These are phyloP conservation scores for Hypoxylon rubiginosum DNA, from an alignment of 2,329 filamentous ascomycete species.

Conservation along the genomic window DNA sequence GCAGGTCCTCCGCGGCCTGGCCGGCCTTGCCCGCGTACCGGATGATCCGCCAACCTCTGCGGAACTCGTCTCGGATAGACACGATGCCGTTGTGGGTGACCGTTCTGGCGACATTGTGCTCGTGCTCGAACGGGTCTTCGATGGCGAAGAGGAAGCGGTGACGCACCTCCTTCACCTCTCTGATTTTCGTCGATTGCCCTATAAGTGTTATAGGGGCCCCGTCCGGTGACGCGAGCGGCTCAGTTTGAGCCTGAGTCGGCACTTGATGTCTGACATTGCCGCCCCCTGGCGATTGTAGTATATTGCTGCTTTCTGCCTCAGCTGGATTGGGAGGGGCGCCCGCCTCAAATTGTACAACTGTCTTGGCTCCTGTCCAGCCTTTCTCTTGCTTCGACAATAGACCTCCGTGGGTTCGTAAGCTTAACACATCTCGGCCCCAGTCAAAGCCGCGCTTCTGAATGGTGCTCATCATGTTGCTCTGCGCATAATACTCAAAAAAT, in stretches of 20 bases:
- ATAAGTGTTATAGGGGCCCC: constrained; percentile 9
- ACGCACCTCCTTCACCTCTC: constrained; percentile 75
- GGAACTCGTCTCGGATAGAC: constrained; percentile 86
- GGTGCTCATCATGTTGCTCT: constrained; percentile 67
- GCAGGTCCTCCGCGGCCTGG: constrained; percentile 60
- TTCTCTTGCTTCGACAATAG: constrained; percentile 81
- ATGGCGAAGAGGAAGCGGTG: constrained; percentile 89
- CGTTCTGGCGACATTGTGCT: constrained; percentile 89
- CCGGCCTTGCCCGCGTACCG: constrained; percentile 61
- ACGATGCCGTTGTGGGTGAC: constrained; percentile 87
- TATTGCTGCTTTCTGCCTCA: constrained; percentile 29
- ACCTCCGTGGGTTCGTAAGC: constrained; percentile 78
- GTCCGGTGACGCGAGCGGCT: constrained; percentile 29
- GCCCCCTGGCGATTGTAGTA: constrained; percentile 43
- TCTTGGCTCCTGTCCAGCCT: constrained; percentile 88
- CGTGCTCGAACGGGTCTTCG: constrained; percentile 89
- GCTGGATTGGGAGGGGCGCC: constrained; percentile 46
- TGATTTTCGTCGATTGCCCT: constrained; percentile 47
- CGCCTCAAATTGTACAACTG: constrained; percentile 68
- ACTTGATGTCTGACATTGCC: constrained; percentile 9
- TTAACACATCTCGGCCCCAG: constrained; percentile 85
- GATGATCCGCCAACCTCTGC: constrained; percentile 82
- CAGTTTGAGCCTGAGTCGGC: constrained; percentile 18
- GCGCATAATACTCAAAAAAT: constrained; percentile 90
- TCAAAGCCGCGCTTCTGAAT: constrained; percentile 73